Evolutionary conservation across 2,329 filamentous ascomycete species (phyloP).

Genomic region (Orbilia ellipsospora): DNA sequence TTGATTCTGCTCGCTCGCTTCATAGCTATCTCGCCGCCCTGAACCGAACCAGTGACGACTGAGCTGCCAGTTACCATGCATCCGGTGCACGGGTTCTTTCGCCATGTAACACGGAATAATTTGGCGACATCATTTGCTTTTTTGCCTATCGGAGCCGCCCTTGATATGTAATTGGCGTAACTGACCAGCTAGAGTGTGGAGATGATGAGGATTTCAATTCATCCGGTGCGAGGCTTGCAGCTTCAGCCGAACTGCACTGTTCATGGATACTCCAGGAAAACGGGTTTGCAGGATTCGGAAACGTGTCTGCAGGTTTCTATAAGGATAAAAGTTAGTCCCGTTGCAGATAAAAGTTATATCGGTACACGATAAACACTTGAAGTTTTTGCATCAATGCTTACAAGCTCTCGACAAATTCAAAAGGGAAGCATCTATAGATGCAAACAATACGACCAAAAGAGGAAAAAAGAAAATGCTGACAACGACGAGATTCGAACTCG

Average conservation of each 20-base stretch:
- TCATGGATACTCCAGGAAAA: conserved; percentile 33
- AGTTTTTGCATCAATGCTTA: too few species aligned
- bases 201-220: conserved; percentile 37
- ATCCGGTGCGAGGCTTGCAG: conserved; percentile 40
- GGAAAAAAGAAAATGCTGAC: conserved; percentile 42
- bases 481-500: conserved; percentile 57
- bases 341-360: too few species aligned
- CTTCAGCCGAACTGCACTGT: conserved; percentile 26
- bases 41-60: conserved; percentile 50
- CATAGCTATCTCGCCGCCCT: conserved; percentile 28
- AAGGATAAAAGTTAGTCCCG: too few species aligned
- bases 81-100: neutral
- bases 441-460: neutral
- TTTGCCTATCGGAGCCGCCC: conserved; percentile 18
- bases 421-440: too few species aligned
- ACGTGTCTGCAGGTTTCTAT: neutral
- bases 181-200: conserved; percentile 32
- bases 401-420: too few species aligned
- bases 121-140: conserved; percentile 31
- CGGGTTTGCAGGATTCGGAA: conserved; percentile 26
- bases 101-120: conserved; percentile 36
- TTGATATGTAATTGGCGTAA: neutral
- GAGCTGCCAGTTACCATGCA: conserved; percentile 35
- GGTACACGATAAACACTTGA: too few species aligned
- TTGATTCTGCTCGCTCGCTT: conserved; percentile 7